Evolutionary conservation across 2,329 filamentous ascomycete genomes (phyloP), one percentile per base, ranked within the genome.

Genomic region (Ophiocordyceps camponoti-saundersi): DNA sequence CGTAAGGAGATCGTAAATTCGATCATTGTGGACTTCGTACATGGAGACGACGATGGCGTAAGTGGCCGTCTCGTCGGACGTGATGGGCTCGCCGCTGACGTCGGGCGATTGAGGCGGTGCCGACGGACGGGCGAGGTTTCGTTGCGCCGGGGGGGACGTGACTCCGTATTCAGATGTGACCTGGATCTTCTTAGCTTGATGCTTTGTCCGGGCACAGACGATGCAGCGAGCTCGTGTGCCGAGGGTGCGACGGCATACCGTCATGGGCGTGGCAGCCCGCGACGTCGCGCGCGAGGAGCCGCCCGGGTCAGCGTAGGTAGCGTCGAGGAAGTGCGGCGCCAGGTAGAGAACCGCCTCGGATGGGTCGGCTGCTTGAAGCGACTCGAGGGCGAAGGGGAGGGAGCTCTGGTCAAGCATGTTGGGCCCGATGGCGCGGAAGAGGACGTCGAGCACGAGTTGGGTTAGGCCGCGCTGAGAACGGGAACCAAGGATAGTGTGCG

Each of bases 21-120:
- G 81, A 65, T 98, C 90, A 59, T 98, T 98, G 68, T 98, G 95
- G 1, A 98, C 90, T 62, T 98, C 92, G 63, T 96, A 96, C 89
- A 98, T 98, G 47, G 88, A 95, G 21, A 98, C 73, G 12, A 98
- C 69, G 47, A 98, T 79, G 5, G 84, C 82, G 55, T 95, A 95
- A 54, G 95, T 86, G 47, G 82, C 77, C 20, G 75, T 74, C 44
- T 79, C 69, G 41, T 65, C 62, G 52, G 61, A 65, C 0, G 77
- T 71, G 0, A 93, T 71, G 5, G 73, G 67, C 42, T 94, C 69
- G 46, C 80, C 71, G 61, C 79, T 78, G 46, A 95, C 77, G 52
- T 88, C 80, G 10, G 90, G 90, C 6, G 72, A 67, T 48, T 82
- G 78, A 1, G 89, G 85, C 6, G 92, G 68, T 2, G 72, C 69